phyloP scores from a whole-genome alignment of 495 filamentous ascomycete genomes.

The Neurospora sp. region DNA sequence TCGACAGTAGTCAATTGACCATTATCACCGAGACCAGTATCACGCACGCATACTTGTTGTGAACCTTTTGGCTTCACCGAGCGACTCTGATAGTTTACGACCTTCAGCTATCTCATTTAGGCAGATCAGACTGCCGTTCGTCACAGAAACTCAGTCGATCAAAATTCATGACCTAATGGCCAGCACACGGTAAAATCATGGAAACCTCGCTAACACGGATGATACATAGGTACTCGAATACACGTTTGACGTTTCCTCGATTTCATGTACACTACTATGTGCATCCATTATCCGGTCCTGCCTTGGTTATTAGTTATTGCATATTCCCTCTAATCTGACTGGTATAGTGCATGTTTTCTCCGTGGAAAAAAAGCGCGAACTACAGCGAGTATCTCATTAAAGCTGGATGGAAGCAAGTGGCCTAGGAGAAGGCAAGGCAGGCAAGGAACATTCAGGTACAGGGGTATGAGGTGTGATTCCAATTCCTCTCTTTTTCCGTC shows the following conservation, averaged over 20 bases:
- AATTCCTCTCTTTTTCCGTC: neutral
- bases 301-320: neutral
- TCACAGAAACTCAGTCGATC: too few species aligned
- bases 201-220: neutral
- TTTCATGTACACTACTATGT: neutral
- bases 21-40: too few species aligned
- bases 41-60: too few species aligned
- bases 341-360: neutral
- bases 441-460: neutral
- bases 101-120: too few species aligned
- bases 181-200: neutral
- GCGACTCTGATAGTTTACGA: too few species aligned
- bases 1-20: too few species aligned
- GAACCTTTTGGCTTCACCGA: too few species aligned
- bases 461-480: neutral
- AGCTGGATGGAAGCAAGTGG: neutral
- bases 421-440: neutral
- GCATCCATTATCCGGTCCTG: neutral
- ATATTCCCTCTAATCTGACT: neutral
- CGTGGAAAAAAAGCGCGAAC: neutral
- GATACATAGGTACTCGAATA: neutral
- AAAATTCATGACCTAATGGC: neutral
- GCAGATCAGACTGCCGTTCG: too few species aligned
- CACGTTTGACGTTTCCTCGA: neutral
- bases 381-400: neutral